phyloP scores from a whole-genome alignment of 148 eudicot species.

The Oxyria digyna region DNA sequence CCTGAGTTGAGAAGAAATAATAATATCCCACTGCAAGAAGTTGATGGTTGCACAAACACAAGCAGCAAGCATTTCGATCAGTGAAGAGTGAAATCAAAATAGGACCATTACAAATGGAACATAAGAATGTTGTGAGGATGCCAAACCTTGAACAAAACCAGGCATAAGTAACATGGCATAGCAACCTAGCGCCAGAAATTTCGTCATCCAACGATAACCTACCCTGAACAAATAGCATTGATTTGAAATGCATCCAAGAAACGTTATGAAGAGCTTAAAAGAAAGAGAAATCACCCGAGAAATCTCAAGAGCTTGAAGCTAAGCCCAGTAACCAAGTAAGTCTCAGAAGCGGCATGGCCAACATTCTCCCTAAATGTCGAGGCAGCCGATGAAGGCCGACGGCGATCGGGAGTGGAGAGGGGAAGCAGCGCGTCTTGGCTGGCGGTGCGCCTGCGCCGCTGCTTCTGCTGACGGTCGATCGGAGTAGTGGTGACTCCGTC shows the following conservation, averaged over 20 bases:
- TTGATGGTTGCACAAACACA: background rate
- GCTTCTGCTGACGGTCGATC: slow-evolving; percentile 10
- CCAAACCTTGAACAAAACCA: slow-evolving; percentile 61
- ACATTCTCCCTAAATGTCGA: slow-evolving; percentile 16
- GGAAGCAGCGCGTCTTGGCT: slow-evolving; percentile 26
- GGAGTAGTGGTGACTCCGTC: slow-evolving; percentile 7
- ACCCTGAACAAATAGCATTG: slow-evolving; percentile 38
- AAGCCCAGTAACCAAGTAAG: slow-evolving; percentile 18
- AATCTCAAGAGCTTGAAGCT: slow-evolving; percentile 26
- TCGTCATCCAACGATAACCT: slow-evolving; percentile 57
- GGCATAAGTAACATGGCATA: slow-evolving; percentile 52
- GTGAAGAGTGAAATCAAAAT: background rate
- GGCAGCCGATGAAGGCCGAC: background rate
- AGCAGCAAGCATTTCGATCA: background rate
- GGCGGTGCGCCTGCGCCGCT: slow-evolving; percentile 29
- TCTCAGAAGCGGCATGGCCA: slow-evolving; percentile 19
- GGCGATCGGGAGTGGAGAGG: slow-evolving; percentile 13
- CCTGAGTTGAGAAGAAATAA: slow-evolving; percentile 50
- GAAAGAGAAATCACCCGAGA: slow-evolving; percentile 24
- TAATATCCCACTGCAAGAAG: slow-evolving; percentile 46
- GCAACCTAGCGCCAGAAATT: slow-evolving; percentile 51
- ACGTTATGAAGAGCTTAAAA: background rate
- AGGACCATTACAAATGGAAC: background rate
- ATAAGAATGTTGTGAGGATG: slow-evolving; percentile 4
- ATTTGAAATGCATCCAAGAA: background rate